Base-by-base conservation (phyloP, 2,329 filamentous ascomycete species). In the Onygenales sp. region DNA sequence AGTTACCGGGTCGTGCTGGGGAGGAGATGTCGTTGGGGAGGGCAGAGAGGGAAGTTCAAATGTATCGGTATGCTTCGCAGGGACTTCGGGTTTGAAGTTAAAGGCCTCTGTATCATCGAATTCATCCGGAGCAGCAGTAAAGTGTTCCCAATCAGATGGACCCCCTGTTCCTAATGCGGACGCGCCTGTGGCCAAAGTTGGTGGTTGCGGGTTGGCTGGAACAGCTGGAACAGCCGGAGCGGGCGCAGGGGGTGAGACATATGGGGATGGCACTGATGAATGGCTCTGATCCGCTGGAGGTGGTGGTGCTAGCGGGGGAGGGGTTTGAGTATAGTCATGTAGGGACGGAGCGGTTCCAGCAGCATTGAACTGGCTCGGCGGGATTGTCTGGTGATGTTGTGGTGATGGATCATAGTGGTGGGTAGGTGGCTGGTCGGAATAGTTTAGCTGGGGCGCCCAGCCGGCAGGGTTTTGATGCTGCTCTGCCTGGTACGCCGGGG, bases 101-200 rank as follows among this genome's bases (percentile, higher is more conserved):
- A 57, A 58, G 11, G 32, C 32, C 21, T 27, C 51, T 5, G 56
- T 60, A 45, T 74, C 71, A 51, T 74, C 70, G 42, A 73, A 58
- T 21, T 69, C 63, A 31, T 65, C 68, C 6, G 63, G 62, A 6
- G 61, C 60, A n/a, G 64, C 61, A 4, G 62, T 62, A 53, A 74
- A 66, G 58, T 74, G 69, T 55, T 76, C 73, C 74, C 74, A 76
- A 54, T 75, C 74, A 3, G 74, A 76, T 4, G 73, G 74, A 1
- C 67, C 66, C 3, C 72, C 71, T 43, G 59, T 59, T 1, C 72
- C 72, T 36, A 76, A 57, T 10, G 68, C 70, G 42, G 72, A 71
- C 44, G 54, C 48, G 17, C 51, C 52, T 39, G 53, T 17, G n/a
- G 48, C 51, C 34, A 56, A 32, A 37, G 40, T 36, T 34, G 52